These are phyloP conservation scores for Psophocarpus tetragonolobus DNA, from an alignment of 306 rosid genomes.

Conservation along the genomic window DNA sequence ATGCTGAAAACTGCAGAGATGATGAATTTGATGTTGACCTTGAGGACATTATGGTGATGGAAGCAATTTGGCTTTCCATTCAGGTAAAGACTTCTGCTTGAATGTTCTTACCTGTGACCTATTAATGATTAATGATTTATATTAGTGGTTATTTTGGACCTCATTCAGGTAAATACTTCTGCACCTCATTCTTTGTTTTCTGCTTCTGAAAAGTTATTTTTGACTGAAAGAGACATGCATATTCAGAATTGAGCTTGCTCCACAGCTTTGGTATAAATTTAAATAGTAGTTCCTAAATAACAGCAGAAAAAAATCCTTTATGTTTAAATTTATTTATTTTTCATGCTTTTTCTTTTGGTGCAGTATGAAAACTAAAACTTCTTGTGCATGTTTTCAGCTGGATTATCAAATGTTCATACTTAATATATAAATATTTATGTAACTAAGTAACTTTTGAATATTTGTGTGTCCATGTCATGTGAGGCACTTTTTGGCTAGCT, in stretches of 20 bases:
- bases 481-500: neutral
- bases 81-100: conserved; percentile 58
- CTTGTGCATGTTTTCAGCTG: neutral
- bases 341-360: no score
- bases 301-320: neutral
- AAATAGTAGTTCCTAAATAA: neutral
- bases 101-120: conserved; percentile 8
- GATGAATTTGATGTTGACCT: conserved; percentile 92
- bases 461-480: neutral
- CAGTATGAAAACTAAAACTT: no score
- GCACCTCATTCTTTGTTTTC: neutral
- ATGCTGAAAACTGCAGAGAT: conserved; percentile 60
- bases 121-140: conserved; percentile 2
- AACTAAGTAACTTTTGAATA: neutral
- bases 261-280: neutral
- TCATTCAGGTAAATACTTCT: conserved; percentile 19
- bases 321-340: neutral
- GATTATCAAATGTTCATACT: neutral
- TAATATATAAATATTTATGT: neutral
- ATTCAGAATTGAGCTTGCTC: neutral
- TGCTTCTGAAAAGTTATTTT: neutral
- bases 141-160: no score
- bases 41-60: conserved; percentile 99
- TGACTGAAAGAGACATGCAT: neutral
- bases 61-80: conserved; percentile 99